A percentile compares a stretch with the other conserved stretches of the same genome.
phyloP scores from a whole-genome alignment of 352 stramenopile species.

The Phytophthora boehmeriae region DNA sequence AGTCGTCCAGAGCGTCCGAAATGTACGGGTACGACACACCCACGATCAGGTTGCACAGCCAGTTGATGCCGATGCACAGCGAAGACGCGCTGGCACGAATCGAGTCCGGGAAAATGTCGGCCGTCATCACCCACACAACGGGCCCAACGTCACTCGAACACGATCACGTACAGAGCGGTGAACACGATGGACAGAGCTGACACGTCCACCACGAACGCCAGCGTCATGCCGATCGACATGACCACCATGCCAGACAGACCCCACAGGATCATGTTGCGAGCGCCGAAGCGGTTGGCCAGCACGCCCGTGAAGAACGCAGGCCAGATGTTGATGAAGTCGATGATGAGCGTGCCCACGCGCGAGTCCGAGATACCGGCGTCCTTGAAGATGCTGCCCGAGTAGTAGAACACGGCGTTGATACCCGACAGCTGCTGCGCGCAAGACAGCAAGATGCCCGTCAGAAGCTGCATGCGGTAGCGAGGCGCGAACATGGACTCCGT shows the following conservation, averaged over 20 bases:
- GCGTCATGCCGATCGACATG: slow-evolving; percentile 12
- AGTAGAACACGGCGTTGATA: slow-evolving; percentile 8
- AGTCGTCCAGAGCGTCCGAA: slow-evolving; percentile 34
- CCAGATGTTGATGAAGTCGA: slow-evolving; percentile 37
- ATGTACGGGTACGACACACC: slow-evolving; percentile 58
- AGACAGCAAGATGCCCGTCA: slow-evolving; percentile 52
- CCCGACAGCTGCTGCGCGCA: slow-evolving; percentile 25
- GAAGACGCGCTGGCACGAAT: slow-evolving; percentile 2
- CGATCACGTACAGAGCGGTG: slow-evolving; percentile 10
- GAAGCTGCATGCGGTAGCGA: slow-evolving; percentile 49
- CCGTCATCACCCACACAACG: slow-evolving; percentile 2
- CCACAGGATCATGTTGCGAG: slow-evolving; percentile 57
- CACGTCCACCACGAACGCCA: slow-evolving; percentile 11
- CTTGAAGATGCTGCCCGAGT: slow-evolving; percentile 21
- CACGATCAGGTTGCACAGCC: slow-evolving; percentile 44
- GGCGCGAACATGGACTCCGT: slow-evolving; percentile 46
- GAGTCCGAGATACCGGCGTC: slow-evolving; percentile 35
- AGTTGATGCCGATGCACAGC: slow-evolving; percentile 2
- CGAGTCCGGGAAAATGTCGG: slow-evolving; percentile 5
- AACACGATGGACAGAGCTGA: slow-evolving; percentile 7
- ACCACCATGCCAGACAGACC: slow-evolving; percentile 39
- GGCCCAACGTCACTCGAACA: slow-evolving; percentile 7
- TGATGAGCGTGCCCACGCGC: slow-evolving; percentile 29
- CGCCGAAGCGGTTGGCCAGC: slow-evolving; percentile 43
- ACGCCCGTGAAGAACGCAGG: slow-evolving; percentile 31